Base-by-base conservation (phyloP, 1,139 yeast genomes). In the Yamadazyma sp. region DNA sequence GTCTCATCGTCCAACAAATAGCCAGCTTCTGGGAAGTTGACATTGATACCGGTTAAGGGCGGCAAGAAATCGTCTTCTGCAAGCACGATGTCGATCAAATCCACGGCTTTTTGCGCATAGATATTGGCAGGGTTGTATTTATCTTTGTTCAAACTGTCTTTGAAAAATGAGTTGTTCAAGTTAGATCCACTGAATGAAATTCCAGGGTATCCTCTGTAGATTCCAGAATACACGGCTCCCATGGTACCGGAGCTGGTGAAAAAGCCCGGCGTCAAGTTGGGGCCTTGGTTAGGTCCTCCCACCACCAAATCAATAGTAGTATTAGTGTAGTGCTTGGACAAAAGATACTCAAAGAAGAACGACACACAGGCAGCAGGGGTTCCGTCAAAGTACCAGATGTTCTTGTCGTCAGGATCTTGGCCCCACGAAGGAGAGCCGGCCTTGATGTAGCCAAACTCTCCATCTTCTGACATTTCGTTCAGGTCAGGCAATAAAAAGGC, bases 221-320 rank as follows among this genome's bases (percentile, higher is more conserved):
- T 61, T 14, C 71, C 61, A 37, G 64, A 61, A 48, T 65, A 65
- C 16, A 65, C 56, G 8, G 75, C 67, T 33, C 73, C 73, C 48
- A 67, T 61, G n/a, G 78, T 71, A 40, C 76, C 76, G 12, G 71
- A 64, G 24, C 62, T 39, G 17, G 70, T 65, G 51, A 45, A 71
- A 46, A 61, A 58, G 22, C 65, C 62, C 12, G 63, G 63, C 22
- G 67, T 64, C 37, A 64, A 47, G 53, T 71, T 71, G 33, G 61
- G 57, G 34, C 76, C 77, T 50, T 71, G 72, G 46, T 71, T 71
- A 29, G 71, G 72, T 25, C 77, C 77, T n/a, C 66, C 56, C 21
- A 71, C 64, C 13, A 70, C 73, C 34, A 71, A 53, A 46, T 71
- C 77, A 42, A 68, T 59, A 7, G 62, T 48, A 22, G 54, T 47